A percentile compares a stretch with the other conserved stretches of the same genome.
phyloP scores from a whole-genome alignment of 345 rosid species.

The Aquilaria yunnanensis region DNA sequence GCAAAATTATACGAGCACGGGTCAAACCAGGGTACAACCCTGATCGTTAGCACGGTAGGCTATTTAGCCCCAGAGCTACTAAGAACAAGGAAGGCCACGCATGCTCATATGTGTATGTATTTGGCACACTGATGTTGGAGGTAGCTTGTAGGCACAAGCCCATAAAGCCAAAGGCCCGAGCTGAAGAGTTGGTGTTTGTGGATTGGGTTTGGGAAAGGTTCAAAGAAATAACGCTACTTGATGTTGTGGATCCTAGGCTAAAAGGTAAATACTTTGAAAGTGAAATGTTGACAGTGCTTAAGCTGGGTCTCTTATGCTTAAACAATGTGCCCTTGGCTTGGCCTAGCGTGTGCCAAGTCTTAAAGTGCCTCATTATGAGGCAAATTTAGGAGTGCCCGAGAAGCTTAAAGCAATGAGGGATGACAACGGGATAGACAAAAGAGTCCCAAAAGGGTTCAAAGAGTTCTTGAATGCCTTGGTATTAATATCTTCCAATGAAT shows the following conservation, averaged over 20 bases:
- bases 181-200: slow-evolving; percentile 72
- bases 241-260: slow-evolving; percentile 45
- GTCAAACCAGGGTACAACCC: slow-evolving; percentile 70
- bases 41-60: slow-evolving; percentile 84
- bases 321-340: slow-evolving; percentile 40
- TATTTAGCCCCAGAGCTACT: slow-evolving; percentile 89
- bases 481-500: slow-evolving; percentile 30
- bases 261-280: slow-evolving; percentile 35
- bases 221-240: slow-evolving; percentile 38
- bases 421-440: slow-evolving; percentile 4
- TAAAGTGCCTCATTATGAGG: slow-evolving; percentile 63
- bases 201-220: slow-evolving; percentile 79
- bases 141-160: slow-evolving; percentile 81
- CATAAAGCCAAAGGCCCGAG: slow-evolving; percentile 59
- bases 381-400: slow-evolving; percentile 34
- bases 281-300: slow-evolving; percentile 47
- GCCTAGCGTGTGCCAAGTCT: slow-evolving; percentile 68
- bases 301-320: slow-evolving; percentile 75
- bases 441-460: slow-evolving; percentile 24
- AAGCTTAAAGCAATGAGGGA: background rate
- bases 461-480: slow-evolving; percentile 22
- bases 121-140: slow-evolving; percentile 84
- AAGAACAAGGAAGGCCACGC: slow-evolving; percentile 72
- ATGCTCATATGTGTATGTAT: slow-evolving; percentile 77
- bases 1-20: slow-evolving; percentile 87